phyloP scores from a whole-genome alignment of 2,329 filamentous ascomycete species.

The Fusarium subglutinans region DNA sequence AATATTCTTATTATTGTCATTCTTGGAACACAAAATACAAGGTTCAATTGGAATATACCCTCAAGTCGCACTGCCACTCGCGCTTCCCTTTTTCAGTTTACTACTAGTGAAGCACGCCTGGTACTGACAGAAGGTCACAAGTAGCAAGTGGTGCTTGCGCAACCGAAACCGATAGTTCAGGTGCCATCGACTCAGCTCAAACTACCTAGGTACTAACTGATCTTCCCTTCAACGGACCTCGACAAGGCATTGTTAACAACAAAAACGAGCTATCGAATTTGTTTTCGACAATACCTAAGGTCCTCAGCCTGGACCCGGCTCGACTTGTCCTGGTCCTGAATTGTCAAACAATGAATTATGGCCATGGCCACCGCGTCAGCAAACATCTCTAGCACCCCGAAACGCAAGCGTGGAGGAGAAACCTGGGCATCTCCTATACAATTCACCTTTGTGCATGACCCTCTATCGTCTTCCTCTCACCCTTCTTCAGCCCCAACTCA shows the following conservation, averaged over 20 bases:
- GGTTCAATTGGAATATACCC: not conserved
- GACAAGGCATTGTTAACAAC: not conserved
- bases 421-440: slow-evolving; percentile 47
- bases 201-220: not conserved
- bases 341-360: slow-evolving; percentile 34
- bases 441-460: slow-evolving; percentile 63
- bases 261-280: not conserved
- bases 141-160: slow-evolving; percentile 27
- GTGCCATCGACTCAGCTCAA: not conserved
- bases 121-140: slow-evolving; percentile 2
- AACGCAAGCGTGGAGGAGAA: slow-evolving; percentile 57
- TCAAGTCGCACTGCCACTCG: slow-evolving; percentile 4
- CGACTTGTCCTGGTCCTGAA: not conserved
- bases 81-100: slow-evolving; percentile 15
- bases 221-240: slow-evolving; percentile 3
- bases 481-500: slow-evolving; percentile 35
- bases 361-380: slow-evolving; percentile 39
- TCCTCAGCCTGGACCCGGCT: not conserved
- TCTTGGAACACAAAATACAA: not conserved
- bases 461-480: slow-evolving; percentile 32
- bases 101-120: not conserved
- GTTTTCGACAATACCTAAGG: not conserved
- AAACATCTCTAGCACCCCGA: slow-evolving; percentile 52
- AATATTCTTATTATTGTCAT: not conserved
- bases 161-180: slow-evolving; percentile 17